Percentiles rank a stretch among this genome's conserved stretches.
phyloP scores from a whole-genome alignment of 345 rosid genomes.

The Erodium maritimum region DNA sequence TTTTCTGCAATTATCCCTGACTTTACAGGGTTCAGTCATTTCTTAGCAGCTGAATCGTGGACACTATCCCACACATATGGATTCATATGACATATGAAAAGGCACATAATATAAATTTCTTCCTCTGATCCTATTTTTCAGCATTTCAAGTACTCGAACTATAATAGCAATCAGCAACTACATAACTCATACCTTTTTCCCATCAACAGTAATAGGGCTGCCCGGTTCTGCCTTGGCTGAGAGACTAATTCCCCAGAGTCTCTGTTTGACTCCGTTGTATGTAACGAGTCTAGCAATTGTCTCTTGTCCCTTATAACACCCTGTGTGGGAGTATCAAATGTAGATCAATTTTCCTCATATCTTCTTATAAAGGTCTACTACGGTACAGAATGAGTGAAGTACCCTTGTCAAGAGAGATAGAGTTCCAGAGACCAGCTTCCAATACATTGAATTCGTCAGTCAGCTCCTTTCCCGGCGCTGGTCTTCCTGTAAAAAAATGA shows the following conservation, averaged over 20 bases:
- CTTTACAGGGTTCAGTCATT: no score
- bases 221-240: slow-evolving; percentile 72
- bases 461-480: slow-evolving; percentile 81
- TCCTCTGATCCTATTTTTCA: background rate
- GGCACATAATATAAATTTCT: no score
- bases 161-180: background rate
- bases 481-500: slow-evolving; percentile 52
- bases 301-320: slow-evolving; percentile 95
- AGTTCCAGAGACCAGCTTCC: slow-evolving; percentile 88
- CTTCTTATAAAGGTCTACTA: slow-evolving; percentile 3
- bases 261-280: slow-evolving; percentile 80
- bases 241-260: slow-evolving; percentile 57
- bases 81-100: no score
- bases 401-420: slow-evolving; percentile 79
- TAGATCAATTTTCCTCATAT: slow-evolving; percentile 4
- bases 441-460: slow-evolving; percentile 70
- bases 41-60: no score
- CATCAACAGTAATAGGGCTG: slow-evolving; percentile 45
- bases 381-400: slow-evolving; percentile 11
- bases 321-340: slow-evolving; percentile 23
- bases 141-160: background rate
- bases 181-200: slow-evolving; percentile 40
- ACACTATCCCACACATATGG: no score
- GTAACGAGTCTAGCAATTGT: slow-evolving; percentile 75
- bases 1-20: no score